Percentiles rank a stretch among this genome's conserved stretches.
phyloP scores from a whole-genome alignment of 2,329 filamentous ascomycete genomes.

The Canariomyces notabilis region DNA sequence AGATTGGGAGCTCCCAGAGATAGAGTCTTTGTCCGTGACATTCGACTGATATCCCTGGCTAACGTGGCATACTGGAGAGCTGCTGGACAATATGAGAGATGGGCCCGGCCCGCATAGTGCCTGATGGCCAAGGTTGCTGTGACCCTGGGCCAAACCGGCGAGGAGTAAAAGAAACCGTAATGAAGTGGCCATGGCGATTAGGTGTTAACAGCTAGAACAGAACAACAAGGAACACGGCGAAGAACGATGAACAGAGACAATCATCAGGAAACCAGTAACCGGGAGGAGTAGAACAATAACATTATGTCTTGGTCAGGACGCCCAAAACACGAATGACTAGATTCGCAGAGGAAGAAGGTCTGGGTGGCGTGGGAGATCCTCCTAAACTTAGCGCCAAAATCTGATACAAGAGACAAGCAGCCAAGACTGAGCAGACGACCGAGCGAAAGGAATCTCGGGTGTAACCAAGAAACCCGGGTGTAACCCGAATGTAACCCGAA shows the following conservation, averaged over 20 bases:
- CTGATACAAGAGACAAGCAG: too few species aligned
- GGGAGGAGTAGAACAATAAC: not conserved
- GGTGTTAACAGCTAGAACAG: not conserved
- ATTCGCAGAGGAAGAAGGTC: too few species aligned
- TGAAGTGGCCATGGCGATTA: conserved; percentile 9
- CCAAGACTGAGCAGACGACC: too few species aligned
- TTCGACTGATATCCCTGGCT: conserved; percentile 6
- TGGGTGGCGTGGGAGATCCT: too few species aligned
- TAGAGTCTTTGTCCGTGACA: not conserved
- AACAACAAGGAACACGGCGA: not conserved
- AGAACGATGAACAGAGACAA: not conserved
- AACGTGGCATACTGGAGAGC: conserved; percentile 9
- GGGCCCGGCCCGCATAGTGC: conserved; percentile 6
- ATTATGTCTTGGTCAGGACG: not conserved
- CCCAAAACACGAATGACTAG: too few species aligned
- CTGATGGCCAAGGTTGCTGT: conserved; percentile 6
- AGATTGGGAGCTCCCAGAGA: not conserved
- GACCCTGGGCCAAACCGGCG: conserved; percentile 7
- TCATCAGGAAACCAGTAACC: not conserved
- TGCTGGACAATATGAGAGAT: conserved; percentile 1
- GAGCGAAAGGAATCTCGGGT: too few species aligned
- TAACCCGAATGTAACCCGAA: too few species aligned
- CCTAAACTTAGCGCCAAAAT: too few species aligned
- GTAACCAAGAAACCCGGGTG: too few species aligned
- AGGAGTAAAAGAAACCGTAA: conserved; percentile 2